A percentile compares a stretch with the other conserved stretches of the same genome.
Conservation (phyloP, 139 green algal species). For the Chlorella vulgaris region DNA sequence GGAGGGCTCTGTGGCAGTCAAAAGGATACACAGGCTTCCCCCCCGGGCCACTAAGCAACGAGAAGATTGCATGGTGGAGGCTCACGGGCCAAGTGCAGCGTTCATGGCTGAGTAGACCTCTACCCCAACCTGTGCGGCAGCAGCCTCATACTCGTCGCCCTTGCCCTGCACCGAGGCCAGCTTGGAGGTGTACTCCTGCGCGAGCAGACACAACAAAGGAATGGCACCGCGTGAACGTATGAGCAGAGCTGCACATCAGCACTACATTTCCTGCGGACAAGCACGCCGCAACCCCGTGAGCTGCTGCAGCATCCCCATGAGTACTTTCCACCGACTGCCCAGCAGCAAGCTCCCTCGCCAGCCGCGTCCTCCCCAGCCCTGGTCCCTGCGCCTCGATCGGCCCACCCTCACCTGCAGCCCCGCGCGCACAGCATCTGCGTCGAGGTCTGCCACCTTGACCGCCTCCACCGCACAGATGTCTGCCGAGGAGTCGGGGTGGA, state of each 20-base stretch:
- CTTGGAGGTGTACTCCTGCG: conserved; percentile 78
- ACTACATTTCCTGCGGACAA: background rate
- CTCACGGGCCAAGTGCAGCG: conserved; percentile 56
- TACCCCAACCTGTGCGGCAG: conserved; percentile 65
- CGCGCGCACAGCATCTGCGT: conserved; percentile 71
- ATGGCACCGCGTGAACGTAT: too few species aligned
- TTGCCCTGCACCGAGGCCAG: conserved; percentile 67
- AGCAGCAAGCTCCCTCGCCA: too few species aligned
- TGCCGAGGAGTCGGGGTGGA: conserved; percentile 80
- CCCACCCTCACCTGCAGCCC: conserved; percentile 55
- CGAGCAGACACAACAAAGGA: too few species aligned
- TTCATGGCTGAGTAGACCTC: conserved; percentile 90
- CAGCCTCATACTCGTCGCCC: conserved; percentile 85
- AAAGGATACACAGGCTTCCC: too few species aligned
- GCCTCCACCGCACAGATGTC: conserved; percentile 89
- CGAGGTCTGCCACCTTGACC: conserved; percentile 77
- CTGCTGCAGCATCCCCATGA: too few species aligned
- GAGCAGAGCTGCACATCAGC: background rate
- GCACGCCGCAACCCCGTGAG: too few species aligned
- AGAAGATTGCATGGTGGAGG: background rate
- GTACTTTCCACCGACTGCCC: too few species aligned
- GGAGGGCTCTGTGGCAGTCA: background rate
- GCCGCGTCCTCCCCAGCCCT: too few species aligned
- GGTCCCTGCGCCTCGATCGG: too few species aligned
- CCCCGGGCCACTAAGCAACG: background rate